Percentiles rank a stretch among this genome's conserved stretches.
These are phyloP conservation scores for Fraxinus baroniana DNA, from an alignment of 305 asterid species.

Conservation along the genomic window DNA sequence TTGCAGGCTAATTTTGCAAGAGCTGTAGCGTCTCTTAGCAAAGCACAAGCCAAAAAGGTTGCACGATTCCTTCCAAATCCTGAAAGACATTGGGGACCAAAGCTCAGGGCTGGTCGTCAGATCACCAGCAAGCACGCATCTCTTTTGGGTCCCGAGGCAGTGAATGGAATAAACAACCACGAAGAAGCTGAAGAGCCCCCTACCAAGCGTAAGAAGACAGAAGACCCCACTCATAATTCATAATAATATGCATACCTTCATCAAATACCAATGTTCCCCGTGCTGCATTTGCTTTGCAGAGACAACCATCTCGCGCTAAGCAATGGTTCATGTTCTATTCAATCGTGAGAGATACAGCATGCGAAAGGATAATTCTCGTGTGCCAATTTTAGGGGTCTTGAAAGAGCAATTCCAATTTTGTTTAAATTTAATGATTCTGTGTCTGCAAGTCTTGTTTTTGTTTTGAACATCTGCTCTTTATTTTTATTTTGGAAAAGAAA, in stretches of 20 bases:
- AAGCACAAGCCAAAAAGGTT: slow-evolving; percentile 91
- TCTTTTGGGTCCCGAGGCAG: slow-evolving; percentile 75
- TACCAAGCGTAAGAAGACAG: slow-evolving; percentile 84
- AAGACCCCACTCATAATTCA: slow-evolving; percentile 44
- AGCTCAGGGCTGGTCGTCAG: slow-evolving; percentile 90
- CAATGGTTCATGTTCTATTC: slow-evolving; percentile 5
- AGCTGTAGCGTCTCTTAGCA: slow-evolving; percentile 90
- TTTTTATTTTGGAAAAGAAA: background rate
- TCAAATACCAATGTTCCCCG: slow-evolving; percentile 28
- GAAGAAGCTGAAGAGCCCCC: slow-evolving; percentile 56
- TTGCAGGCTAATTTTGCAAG: slow-evolving; percentile 89
- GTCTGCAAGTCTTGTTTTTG: background rate
- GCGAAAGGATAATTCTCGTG: background rate
- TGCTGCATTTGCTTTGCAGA: slow-evolving; percentile 52
- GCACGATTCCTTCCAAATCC: slow-evolving; percentile 94
- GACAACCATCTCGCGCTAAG: slow-evolving; percentile 18
- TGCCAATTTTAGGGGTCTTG: background rate
- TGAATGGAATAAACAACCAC: slow-evolving; percentile 39
- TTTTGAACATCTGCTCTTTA: background rate
- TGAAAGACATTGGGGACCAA: slow-evolving; percentile 96
- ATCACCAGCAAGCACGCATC: slow-evolving; percentile 82
- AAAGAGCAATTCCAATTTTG: slow-evolving; percentile 29
- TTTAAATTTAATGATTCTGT: slow-evolving; percentile 8
- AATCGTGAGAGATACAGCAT: background rate
- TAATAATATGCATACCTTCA: slow-evolving; percentile 18